Evolutionary conservation across 169 alveolate genomes (phyloP), one percentile per base, ranked within the genome.

Genomic region (Neospora caninum): DNA sequence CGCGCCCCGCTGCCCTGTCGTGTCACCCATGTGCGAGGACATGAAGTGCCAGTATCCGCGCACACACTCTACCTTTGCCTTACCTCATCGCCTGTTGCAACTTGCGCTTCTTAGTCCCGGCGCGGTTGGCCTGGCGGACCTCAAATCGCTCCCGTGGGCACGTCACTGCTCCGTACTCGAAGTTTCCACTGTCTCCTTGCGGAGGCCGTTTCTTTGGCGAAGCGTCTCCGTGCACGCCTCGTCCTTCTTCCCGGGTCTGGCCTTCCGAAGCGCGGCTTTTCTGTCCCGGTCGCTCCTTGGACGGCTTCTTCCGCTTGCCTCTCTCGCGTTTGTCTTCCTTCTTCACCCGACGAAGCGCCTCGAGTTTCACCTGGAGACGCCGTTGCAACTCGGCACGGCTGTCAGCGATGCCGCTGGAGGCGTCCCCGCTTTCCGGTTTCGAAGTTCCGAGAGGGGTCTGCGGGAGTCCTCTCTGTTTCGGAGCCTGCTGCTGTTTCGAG

Each of bases 301-400:
- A 34, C 0, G 10, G 70, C 45, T 70, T 73, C 45, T 70, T 27
- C 93, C 25, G 83, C 86, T 67, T 88, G 58, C 58, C 58, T 49
- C 73, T n/a, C 27, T 78, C 93, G 22, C 45, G 25, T 38, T 38
- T 49, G 20, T n/a, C 27, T 7, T 41, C 45, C 45, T 73, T 27
- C 43, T 89, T 54, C 69, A 45, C 53, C 70, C 43, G 87, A 58
- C 45, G 53, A 27, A 89, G 70, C 42, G 87, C 70, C 38, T 89
- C 93, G 80, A 89, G 67, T 53, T 89, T 89, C 43, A 69, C 93
- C 29, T 70, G 88, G 64, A 89, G 88, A 42, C 93, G 93, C 88
- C 36, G 87, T 54, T 41, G 78, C 73, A 89, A 69, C 41, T 89
- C 93, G 18, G 53, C 88, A 22, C 93, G 87, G 27, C 86, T 36